phyloP scores from a whole-genome alignment of 352 stramenopile species.

The Phytophthora multivora region DNA sequence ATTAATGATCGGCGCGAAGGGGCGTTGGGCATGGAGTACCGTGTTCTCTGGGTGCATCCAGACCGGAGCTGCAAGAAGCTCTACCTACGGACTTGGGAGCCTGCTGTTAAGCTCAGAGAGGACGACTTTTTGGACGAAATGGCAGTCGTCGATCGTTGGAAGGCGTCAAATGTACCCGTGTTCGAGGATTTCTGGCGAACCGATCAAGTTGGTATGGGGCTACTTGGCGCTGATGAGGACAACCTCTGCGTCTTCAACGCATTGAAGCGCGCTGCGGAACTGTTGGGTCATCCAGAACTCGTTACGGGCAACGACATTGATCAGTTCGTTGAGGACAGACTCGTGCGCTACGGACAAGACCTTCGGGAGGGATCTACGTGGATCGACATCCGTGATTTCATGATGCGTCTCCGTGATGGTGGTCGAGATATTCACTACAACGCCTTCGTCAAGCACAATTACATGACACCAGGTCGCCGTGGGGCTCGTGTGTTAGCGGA shows the following conservation, averaged over 20 bases:
- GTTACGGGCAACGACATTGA: no score
- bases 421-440: slow-evolving; percentile 9
- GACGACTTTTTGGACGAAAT: no score
- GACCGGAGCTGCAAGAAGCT: no score
- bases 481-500: background rate
- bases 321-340: slow-evolving; percentile 2
- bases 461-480: background rate
- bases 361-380: background rate
- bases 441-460: slow-evolving; percentile 6
- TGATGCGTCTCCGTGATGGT: slow-evolving; percentile 2
- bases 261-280: slow-evolving; percentile 1
- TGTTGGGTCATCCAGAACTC: background rate
- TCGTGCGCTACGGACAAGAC: background rate
- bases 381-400: background rate
- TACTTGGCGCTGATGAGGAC: background rate
- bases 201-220: background rate
- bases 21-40: no score
- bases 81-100: no score
- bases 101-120: no score
- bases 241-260: background rate
- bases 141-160: no score
- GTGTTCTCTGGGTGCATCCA: no score
- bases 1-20: no score
- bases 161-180: no score
- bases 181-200: background rate